Evolutionary conservation across 2,329 filamentous ascomycete species (phyloP), one percentile per base, ranked within the genome.

Genomic region (Venturiaceae sp.): DNA sequence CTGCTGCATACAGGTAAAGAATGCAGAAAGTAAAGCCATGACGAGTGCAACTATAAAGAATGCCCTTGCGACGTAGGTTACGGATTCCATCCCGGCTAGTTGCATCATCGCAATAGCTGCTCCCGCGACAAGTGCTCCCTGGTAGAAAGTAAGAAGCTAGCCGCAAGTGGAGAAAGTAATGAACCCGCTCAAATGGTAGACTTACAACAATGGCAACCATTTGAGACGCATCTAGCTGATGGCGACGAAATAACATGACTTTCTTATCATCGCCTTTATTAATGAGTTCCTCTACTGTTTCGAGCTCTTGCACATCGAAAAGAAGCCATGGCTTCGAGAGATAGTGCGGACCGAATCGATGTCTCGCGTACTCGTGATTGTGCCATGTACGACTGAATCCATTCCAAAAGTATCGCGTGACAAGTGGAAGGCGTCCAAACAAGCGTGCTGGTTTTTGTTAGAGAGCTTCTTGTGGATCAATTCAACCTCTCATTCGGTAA

Each of bases 1-100:
- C 34, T 66, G 63, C 56, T 66, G 64, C 7, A 65, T 57, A 32
- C 60, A 60, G 2, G 62, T 63, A 37, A 66, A 65, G 58, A 64
- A 66, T 1, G 62, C 62, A 16, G 64, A 57, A 23, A 65, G 55
- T 7, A 66, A 58, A 30, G 58, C 60, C 3, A 64, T 59, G 46
- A 63, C 59, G 2, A 60, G 52, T 36, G 60, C 60, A 19, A 61
- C 41, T 3, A 57, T 62, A 41, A 66, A 63, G 33, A 57, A 33
- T 5, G 55, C 57, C 30, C 62, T 58, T 16, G 50, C 58, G 14
- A 62, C n/a, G 57, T 63, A 64, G 14, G 55, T 60, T 1, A 56
- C 34, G 8, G 60, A 30, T 6, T 59, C 58, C 4, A 65, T 44
- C 0, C 30, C 13, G 3, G 64, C 63, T 8, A 65, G 58, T 21